Evolutionary conservation across 805 yeast genomes (phyloP).

Genomic region (Wickerhamiella bombiphila): DNA sequence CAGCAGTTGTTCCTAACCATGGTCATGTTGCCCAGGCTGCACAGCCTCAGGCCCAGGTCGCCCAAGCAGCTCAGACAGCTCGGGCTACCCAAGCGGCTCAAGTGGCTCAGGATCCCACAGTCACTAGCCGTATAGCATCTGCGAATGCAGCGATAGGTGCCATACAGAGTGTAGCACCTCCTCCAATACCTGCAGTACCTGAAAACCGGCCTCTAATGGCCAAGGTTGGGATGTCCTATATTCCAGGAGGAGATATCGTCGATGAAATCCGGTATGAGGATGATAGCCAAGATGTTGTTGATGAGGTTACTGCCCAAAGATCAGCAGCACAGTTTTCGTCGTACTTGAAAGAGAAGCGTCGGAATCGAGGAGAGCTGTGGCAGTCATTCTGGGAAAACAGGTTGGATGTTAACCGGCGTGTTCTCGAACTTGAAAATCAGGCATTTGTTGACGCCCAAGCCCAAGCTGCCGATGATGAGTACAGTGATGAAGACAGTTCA

Average conservation of each 20-base stretch:
- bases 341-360: constrained; percentile 20
- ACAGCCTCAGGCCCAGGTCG: not conserved
- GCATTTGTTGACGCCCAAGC: constrained; percentile 16
- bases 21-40: no score
- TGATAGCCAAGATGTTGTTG: constrained; percentile 8
- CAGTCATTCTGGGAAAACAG: constrained; percentile 22
- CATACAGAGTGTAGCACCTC: constrained; percentile 15
- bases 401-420: constrained; percentile 10
- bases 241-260: constrained; percentile 18
- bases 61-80: not conserved
- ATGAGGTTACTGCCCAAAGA: constrained; percentile 17
- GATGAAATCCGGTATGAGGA: constrained; percentile 11
- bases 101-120: not conserved
- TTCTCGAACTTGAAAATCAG: constrained; percentile 14
- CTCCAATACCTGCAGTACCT: constrained; percentile 12
- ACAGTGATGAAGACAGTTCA: constrained; percentile 12
- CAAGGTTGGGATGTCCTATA: constrained; percentile 13
- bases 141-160: constrained; percentile 16
- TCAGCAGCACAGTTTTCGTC: constrained; percentile 16
- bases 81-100: not conserved
- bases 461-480: constrained; percentile 13
- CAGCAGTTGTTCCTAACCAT: no score
- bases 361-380: constrained; percentile 22
- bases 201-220: constrained; percentile 12
- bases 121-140: constrained; percentile 13